These are phyloP conservation scores for Speleostelium caveatum DNA, from an alignment of 78 protist genomes.

Conservation along the genomic window DNA sequence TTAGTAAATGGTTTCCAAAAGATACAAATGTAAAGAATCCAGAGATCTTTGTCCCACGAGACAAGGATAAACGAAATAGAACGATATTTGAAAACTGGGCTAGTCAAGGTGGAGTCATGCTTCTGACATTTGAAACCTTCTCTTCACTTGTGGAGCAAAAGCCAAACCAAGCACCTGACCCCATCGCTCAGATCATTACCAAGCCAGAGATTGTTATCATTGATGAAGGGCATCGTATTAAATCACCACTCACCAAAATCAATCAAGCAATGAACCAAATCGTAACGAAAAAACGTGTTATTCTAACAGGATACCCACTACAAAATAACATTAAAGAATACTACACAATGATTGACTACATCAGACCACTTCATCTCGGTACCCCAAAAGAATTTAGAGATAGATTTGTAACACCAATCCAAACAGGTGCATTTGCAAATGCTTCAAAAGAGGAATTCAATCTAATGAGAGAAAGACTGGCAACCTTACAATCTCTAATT, in stretches of 20 bases:
- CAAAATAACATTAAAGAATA: conserved; percentile 93
- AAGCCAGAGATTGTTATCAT: conserved; percentile 80
- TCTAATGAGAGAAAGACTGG: conserved; percentile 30
- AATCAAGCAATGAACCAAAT: neutral
- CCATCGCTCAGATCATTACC: neutral
- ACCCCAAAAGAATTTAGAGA: conserved; percentile 37
- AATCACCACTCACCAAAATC: conserved; percentile 36
- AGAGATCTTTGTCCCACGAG: neutral
- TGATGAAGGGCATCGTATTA: conserved; percentile 91
- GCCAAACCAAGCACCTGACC: neutral
- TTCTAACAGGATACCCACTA: conserved; percentile 94
- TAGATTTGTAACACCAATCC: conserved; percentile 75
- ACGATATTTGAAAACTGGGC: conserved; percentile 1
- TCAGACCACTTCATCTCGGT: conserved; percentile 63
- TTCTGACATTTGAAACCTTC: conserved; percentile 22
- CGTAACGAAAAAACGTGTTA: conserved; percentile 35
- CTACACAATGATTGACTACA: conserved; percentile 87
- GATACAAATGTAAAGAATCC: neutral
- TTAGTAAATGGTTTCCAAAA: conserved; percentile 47
- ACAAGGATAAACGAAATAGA: neutral
- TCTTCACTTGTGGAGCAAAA: neutral
- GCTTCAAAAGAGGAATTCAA: neutral
- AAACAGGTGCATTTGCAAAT: conserved; percentile 19
- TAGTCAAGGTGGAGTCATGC: conserved; percentile 38
- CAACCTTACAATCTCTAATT: conserved; percentile 7